These are phyloP conservation scores for Aspergillus fumigatiaffinis DNA, from an alignment of 2,329 filamentous ascomycete genomes.

Conservation along the genomic window DNA sequence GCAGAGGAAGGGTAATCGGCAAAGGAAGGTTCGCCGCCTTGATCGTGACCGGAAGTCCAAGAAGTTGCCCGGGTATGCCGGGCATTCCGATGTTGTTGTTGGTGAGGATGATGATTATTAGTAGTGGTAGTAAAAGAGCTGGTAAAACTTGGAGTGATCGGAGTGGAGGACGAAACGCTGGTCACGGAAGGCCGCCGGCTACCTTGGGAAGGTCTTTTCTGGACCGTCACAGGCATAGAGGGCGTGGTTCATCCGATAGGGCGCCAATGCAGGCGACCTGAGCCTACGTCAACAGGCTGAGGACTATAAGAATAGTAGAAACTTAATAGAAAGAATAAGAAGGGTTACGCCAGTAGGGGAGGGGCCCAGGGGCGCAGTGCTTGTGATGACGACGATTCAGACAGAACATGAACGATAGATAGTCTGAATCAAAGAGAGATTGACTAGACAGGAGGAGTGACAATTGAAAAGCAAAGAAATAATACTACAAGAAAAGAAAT, in stretches of 20 bases:
- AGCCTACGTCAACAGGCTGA: neutral
- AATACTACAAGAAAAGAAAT: neutral
- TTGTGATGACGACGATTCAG: neutral
- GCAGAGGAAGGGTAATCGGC: slow-evolving; percentile 7
- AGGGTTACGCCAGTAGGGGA: neutral
- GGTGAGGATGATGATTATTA: slow-evolving; percentile 21
- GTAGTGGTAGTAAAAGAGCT: slow-evolving; percentile 14
- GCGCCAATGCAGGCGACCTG: slow-evolving; percentile 4
- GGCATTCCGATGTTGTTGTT: slow-evolving; percentile 29
- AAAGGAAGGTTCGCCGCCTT: slow-evolving; percentile 26
- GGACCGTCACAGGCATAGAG: slow-evolving; percentile 17
- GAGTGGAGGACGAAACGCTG: slow-evolving; percentile 7
- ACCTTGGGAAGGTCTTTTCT: slow-evolving; percentile 10
- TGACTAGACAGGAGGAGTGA: neutral
- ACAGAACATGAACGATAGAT: neutral
- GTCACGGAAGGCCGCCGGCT: slow-evolving; percentile 11
- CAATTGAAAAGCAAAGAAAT: neutral
- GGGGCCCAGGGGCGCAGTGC: neutral
- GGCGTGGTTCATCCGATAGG: slow-evolving; percentile 7
- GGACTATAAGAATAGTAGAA: neutral
- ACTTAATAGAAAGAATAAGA: neutral
- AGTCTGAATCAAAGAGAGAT: neutral
- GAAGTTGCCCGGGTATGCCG: slow-evolving; percentile 34
- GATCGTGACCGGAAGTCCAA: slow-evolving; percentile 32
- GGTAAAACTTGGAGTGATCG: slow-evolving; percentile 2